Conservation (phyloP, 345 rosid genomes). For the Citropsis articulata region DNA sequence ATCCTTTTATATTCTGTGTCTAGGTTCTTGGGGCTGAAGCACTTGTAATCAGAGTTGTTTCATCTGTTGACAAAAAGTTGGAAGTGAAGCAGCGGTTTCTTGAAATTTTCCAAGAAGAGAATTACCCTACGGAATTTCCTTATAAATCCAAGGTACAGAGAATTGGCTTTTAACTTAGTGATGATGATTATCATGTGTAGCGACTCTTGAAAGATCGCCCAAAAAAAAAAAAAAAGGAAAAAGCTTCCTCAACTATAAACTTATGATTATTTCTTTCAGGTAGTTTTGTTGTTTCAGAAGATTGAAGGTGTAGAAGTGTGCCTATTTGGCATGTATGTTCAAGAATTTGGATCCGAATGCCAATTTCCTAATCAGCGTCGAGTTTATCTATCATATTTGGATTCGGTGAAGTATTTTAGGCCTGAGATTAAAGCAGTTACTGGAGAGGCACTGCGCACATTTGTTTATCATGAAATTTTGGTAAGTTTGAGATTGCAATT, state of each 20-base stretch:
- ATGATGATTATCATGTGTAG: constrained; percentile 1
- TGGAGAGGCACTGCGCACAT: constrained; percentile 98
- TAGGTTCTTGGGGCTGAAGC: constrained; percentile 96
- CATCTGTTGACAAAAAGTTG: constrained; percentile 96
- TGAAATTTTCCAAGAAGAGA: constrained; percentile 87
- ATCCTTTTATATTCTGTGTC: constrained; percentile 15
- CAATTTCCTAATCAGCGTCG: constrained; percentile 95
- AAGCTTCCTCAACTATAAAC: background rate
- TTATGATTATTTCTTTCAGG: constrained; percentile 50
- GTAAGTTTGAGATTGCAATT: constrained; percentile 32
- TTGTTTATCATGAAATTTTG: constrained; percentile 97
- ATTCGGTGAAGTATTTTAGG: constrained; percentile 96
- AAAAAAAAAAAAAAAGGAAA: background rate
- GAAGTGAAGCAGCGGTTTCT: constrained; percentile 96
- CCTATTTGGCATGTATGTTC: constrained; percentile 98
- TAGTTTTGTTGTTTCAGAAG: constrained; percentile 90
- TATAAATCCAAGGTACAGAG: constrained; percentile 86
- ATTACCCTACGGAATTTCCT: constrained; percentile 86
- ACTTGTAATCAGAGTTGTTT: constrained; percentile 95
- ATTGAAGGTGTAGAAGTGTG: constrained; percentile 99
- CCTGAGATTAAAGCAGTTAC: constrained; percentile 86
- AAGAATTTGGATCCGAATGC: constrained; percentile 97
- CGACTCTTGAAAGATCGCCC: background rate
- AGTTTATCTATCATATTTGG: constrained; percentile 94
- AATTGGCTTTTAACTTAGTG: constrained; percentile 13